phyloP scores from a whole-genome alignment of 305 asterid genomes.

The Salvia sclarea region DNA sequence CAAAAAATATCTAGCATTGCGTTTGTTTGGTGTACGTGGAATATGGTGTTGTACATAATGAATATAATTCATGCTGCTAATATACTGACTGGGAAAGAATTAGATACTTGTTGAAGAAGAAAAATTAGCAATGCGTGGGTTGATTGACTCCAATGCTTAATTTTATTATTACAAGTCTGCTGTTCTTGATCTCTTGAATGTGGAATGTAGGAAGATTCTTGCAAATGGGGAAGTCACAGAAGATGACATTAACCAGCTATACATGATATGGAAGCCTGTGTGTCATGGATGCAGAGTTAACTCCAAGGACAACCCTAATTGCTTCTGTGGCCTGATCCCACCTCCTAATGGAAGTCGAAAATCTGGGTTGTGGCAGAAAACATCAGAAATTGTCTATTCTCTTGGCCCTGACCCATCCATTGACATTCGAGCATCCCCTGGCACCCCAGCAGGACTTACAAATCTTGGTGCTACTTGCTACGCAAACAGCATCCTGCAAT shows the following conservation, averaged over 20 bases:
- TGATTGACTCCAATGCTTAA: background rate
- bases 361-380: conserved; percentile 95
- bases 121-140: background rate
- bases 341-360: conserved; percentile 83
- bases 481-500: conserved; percentile 96
- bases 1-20: background rate
- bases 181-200: conserved; percentile 17
- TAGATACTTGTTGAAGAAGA: background rate
- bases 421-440: conserved; percentile 74
- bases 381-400: conserved; percentile 74
- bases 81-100: conserved; percentile 16
- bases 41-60: conserved; percentile 2
- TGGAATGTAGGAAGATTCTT: conserved; percentile 67
- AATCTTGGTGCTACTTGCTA: conserved; percentile 99
- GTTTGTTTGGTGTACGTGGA: background rate
- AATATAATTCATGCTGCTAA: background rate
- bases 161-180: background rate
- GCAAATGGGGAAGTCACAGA: conserved; percentile 58
- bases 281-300: conserved; percentile 97
- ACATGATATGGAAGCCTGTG: conserved; percentile 78
- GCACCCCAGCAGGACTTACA: conserved; percentile 94
- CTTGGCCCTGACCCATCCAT: conserved; percentile 83
- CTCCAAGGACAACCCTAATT: conserved; percentile 95
- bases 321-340: conserved; percentile 94
- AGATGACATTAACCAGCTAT: conserved; percentile 78